Evolutionary conservation across 352 stramenopile genomes (phyloP), one percentile per base, ranked within the genome.

Genomic region (Phytophthora sansomeana): DNA sequence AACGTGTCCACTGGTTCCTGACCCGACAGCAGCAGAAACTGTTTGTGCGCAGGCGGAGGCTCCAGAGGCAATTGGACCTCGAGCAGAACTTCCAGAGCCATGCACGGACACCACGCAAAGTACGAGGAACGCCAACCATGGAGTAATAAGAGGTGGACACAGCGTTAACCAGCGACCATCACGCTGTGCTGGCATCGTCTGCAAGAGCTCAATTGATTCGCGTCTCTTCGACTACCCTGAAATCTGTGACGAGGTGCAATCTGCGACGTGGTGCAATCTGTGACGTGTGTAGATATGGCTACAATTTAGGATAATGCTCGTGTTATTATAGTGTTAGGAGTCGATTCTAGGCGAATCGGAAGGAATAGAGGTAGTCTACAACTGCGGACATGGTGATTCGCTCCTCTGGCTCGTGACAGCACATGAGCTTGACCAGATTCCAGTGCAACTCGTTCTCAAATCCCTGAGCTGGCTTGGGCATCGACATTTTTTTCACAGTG

Each of bases 1-100:
- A 90, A 72, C 7, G 65, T 66, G 61, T 89, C 81, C 24, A 89
- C 77, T 17, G 81, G 81, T 42, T 89, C 81, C 29, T 85, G 62
- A 14, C 67, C 69, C 0, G 63, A 70, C 3, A 82, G 58, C 26
- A 86, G 17, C 50, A 79, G 7, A 44, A 86, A 75, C 35, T 44
- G 41, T 54, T 52, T 67, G 46, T 67, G 67, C 55, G 48, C 39
- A n/a, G 60, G 60, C 9, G 66, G 52, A 24, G 66, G 66, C 19
- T 74, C 66, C 43, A 74, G 35, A n/a, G 66, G 66, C 10, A 74
- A 41, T 38, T 69, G 59, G 3, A 74, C 52, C 42, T 74, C 66
- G 21, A 74, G 53, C 10, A 70, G 21, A 26, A 74, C 42, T 42
- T 74, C 59, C 42, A 74, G 14, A 13, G 66, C 59, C 66, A 70